Conservation (phyloP, 768 basidiomycete species). For the Lactarius trivialis region DNA sequence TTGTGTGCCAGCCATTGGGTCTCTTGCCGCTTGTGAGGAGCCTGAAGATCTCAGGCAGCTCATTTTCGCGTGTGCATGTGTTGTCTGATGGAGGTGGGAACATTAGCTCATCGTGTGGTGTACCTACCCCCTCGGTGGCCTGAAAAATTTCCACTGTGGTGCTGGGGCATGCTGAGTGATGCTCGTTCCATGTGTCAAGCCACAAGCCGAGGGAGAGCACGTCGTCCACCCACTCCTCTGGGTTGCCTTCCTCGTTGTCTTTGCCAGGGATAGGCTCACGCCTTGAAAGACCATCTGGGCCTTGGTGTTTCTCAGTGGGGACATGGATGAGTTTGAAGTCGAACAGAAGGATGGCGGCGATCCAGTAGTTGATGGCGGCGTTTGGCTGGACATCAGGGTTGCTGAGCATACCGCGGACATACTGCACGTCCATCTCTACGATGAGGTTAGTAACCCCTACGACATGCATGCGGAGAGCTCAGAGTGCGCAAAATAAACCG, state of each 20-base stretch:
- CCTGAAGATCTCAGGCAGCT: background rate
- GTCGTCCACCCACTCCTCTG: background rate
- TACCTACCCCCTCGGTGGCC: too few species aligned
- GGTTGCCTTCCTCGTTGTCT: background rate
- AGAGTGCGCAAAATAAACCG: too few species aligned
- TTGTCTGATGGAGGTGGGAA: too few species aligned
- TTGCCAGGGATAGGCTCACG: background rate
- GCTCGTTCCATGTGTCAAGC: too few species aligned
- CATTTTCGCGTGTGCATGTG: too few species aligned
- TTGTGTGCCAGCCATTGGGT: too few species aligned
- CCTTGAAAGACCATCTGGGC: constrained; percentile 31
- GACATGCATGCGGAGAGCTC: too few species aligned
- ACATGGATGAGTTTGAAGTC: constrained; percentile 35
- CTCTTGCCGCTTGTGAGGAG: background rate
- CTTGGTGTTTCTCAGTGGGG: constrained; percentile 23
- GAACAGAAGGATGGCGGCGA: constrained; percentile 35
- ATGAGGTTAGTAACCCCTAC: too few species aligned
- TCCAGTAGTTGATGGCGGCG: constrained; percentile 33
- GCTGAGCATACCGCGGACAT: background rate
- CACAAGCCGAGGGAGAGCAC: background rate
- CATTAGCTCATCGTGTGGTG: too few species aligned
- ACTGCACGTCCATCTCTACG: too few species aligned
- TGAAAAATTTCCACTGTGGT: too few species aligned
- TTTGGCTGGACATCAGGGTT: constrained; percentile 28
- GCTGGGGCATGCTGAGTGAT: too few species aligned